These are phyloP conservation scores for Fusarium sp. DNA, from an alignment of 2,329 filamentous ascomycete species.

Conservation along the genomic window DNA sequence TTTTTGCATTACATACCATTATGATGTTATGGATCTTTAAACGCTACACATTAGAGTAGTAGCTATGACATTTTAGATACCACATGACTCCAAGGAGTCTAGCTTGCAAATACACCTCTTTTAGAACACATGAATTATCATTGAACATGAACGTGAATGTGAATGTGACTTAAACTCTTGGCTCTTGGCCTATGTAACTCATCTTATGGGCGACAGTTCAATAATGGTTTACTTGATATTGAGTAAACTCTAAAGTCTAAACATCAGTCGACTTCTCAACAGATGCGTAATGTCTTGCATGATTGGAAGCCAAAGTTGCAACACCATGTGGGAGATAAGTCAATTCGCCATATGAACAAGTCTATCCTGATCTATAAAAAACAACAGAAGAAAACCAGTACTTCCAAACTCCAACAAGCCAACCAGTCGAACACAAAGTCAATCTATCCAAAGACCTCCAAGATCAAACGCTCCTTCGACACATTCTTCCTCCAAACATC, in stretches of 20 bases:
- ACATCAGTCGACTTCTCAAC: too few relatives aligned
- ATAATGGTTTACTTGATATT: too few relatives aligned
- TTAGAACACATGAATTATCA: not conserved
- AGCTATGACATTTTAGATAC: conserved; percentile 7
- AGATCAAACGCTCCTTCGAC: conserved; percentile 4
- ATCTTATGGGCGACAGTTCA: too few relatives aligned
- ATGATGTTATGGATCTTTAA: conserved; percentile 9
- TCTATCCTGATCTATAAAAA: not conserved
- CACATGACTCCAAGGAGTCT: conserved; percentile 7
- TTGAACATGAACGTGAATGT: not conserved
- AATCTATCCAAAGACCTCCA: conserved; percentile 13
- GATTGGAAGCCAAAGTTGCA: rapidly evolving
- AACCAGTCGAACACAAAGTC: not conserved
- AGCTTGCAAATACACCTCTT: conserved; percentile 2
- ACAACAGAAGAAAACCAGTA: not conserved
- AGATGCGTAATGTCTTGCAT: too few relatives aligned
- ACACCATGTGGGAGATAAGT: rapidly evolving
- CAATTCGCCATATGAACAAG: not conserved
- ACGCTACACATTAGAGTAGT: not conserved
- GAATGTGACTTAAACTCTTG: too few relatives aligned
- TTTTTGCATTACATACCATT: conserved; percentile 7
- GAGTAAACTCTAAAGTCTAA: too few relatives aligned
- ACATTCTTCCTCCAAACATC: conserved; percentile 5
- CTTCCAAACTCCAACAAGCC: not conserved
- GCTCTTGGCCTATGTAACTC: too few relatives aligned